Base-by-base conservation (phyloP, 2,329 filamentous ascomycete species). In the Metarhizium humberi region DNA sequence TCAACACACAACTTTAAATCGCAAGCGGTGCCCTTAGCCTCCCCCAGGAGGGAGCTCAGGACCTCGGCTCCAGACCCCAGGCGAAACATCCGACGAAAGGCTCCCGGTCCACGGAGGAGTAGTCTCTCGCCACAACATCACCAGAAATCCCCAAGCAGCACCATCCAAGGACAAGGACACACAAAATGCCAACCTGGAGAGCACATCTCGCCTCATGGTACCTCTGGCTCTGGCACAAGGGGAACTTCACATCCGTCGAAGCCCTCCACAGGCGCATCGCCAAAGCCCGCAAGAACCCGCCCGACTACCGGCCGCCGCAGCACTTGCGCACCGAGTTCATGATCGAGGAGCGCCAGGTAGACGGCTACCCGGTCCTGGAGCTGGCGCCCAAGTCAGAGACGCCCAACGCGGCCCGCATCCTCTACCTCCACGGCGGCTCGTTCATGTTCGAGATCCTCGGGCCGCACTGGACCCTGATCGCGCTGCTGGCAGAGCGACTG, bases 361-460 rank as follows among this genome's bases (percentile, higher is more conserved):
- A 50, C 1, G 59, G 60, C 49, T 57, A 59, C 60, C 52, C 50
- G 4, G 63, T 70, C 45, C 67, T 64, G 40, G 64, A 66, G 16
- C 59, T 69, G n/a, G 59, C 64, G 3, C 64, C 66, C 53, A 67
- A 69, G 56, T 64, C 66, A 5, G 65, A 66, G 43, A 57, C 60
- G 42, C 65, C 66, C 1, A 59, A 60, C 34, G 58, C 63, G 38
- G 64, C 61, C 2, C 66, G 65, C 16, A 62, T 69, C 43, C 54
- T 69, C 40, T 69, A 68, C 52, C 59, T 66, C 25, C 67, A 69
- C 48, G 67, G 67, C 50, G 67, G 67, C 25, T 61, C 60, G 49
- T 64, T 67, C 51, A 58, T 69, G 55, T 67, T 68, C 53, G 66
- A 65, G 38, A 64, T 69, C 46, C 54, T 53, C 0, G 52, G 51